Percentiles rank a stretch among this genome's conserved stretches.
phyloP scores from a whole-genome alignment of 768 basidiomycete species.

The Tulasnella sp. region DNA sequence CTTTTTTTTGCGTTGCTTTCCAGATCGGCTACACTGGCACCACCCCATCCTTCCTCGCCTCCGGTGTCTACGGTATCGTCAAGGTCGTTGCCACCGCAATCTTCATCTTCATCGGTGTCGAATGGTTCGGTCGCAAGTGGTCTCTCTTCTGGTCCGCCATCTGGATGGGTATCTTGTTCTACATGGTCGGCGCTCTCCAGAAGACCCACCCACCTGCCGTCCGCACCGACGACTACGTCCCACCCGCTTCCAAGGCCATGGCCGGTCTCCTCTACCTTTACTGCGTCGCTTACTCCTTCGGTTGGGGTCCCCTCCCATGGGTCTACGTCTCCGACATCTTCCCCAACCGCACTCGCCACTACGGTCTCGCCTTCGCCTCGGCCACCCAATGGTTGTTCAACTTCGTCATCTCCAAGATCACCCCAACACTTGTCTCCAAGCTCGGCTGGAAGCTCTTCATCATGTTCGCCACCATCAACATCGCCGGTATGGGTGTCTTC shows the following conservation, averaged over 20 bases:
- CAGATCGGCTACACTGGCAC: conserved; percentile 39
- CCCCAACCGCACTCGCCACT: conserved; percentile 77
- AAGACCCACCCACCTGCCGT: conserved; percentile 65
- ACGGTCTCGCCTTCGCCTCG: conserved; percentile 69
- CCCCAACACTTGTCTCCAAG: conserved; percentile 57
- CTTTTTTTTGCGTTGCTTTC: no score
- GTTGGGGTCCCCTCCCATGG: conserved; percentile 64
- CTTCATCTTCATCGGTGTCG: conserved; percentile 42
- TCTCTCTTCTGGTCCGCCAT: conserved; percentile 60
- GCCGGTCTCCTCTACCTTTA: conserved; percentile 84
- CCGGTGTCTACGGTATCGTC: conserved; percentile 43
- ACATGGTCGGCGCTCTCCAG: conserved; percentile 78
- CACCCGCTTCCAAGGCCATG: conserved; percentile 62
- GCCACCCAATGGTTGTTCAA: conserved; percentile 83
- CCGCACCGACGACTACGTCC: conserved; percentile 34
- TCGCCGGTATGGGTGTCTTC: conserved; percentile 65
- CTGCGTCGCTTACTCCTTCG: conserved; percentile 84
- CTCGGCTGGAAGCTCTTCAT: conserved; percentile 74
- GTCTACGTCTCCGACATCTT: conserved; percentile 76
- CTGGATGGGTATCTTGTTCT: conserved; percentile 77
- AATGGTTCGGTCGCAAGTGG: conserved; percentile 40
- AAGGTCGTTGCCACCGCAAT: conserved; percentile 41
- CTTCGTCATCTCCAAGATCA: conserved; percentile 69
- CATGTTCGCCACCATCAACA: conserved; percentile 71
- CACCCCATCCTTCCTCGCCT: conserved; percentile 39